Evolutionary conservation across 1,284 basidiomycete genomes (phyloP), one percentile per base, ranked within the genome.

Genomic region (Butyriboletus appendiculatus): DNA sequence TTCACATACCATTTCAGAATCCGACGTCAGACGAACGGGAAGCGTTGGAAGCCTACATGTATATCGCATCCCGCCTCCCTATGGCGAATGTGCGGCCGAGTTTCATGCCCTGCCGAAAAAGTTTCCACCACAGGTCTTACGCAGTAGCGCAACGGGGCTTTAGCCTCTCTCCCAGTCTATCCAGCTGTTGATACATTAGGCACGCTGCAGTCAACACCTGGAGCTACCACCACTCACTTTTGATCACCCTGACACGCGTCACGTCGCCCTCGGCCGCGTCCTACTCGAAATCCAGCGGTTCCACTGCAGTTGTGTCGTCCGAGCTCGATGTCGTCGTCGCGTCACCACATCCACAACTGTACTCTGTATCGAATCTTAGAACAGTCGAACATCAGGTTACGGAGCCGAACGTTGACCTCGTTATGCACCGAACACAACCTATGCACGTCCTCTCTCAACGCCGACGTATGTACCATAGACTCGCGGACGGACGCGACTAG

Each of bases 81-180:
- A 94, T 60, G 95, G 95, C n/a, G 96, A 98, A 75, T 98, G 96
- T 66, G 96, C 96, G 0, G 65, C 81, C 33, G 94, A 99, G 63
- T 98, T 99, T 67, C 95, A 98, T 70, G 72, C 76, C 39, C 74
- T 98, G 14, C 73, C 98, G 43, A 85, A 87, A 67, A 80, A 86
- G 59, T 91, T 81, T 64, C 96, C 96, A 0, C 95, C 95, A 24
- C 96, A 98, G 74, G 93, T 92, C 7, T 9, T 26, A 7, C 26
- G 26, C 7, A 26, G 8, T 26, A 26, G 26, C 7, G 26, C 26
- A 26, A 26, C 26, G 7, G 26, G 7, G 26, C n/a, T n/a, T n/a
- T n/a, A 8, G 26, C 26, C 26, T 9, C 6, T 24, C 24, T 6
- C 24, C 2, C 6, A 6, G 24, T 24, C 1, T 26, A 8, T 26